These are phyloP conservation scores for Flueggea neowawraea DNA, from an alignment of 441 rosid species.

Conservation along the genomic window DNA sequence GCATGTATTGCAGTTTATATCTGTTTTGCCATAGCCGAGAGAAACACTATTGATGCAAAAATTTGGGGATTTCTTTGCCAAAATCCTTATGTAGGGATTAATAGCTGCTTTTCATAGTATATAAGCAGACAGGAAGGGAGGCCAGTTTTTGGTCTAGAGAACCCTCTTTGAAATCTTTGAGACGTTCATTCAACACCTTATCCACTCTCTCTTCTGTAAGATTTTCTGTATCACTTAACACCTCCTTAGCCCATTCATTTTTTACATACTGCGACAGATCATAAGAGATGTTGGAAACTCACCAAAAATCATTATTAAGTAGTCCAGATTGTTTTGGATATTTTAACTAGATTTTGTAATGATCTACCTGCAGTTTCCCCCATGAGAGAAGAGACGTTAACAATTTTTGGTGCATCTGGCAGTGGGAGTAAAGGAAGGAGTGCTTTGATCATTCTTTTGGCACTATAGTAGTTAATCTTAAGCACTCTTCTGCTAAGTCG, in stretches of 20 bases:
- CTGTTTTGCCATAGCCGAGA: conserved; percentile 19
- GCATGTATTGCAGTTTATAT: conserved; percentile 21
- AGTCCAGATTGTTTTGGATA: too few relatives aligned
- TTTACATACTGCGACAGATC: conserved; percentile 4
- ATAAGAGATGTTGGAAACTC: too few relatives aligned
- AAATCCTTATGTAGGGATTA: conserved; percentile 24
- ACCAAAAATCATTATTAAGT: background rate
- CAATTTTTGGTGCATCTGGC: conserved; percentile 38
- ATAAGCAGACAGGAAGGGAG: too few relatives aligned
- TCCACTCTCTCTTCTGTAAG: conserved; percentile 10
- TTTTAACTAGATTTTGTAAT: background rate
- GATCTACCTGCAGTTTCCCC: conserved; percentile 27
- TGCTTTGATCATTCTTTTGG: conserved; percentile 31
- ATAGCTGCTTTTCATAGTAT: conserved; percentile 22
- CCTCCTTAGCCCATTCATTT: conserved; percentile 20
- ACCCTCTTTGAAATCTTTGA: too few relatives aligned
- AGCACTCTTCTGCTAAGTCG: conserved; percentile 34
- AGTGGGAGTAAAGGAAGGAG: conserved; percentile 36
- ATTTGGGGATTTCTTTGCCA: conserved; percentile 20
- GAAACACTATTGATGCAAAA: conserved; percentile 29
- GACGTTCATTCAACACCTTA: too few relatives aligned
- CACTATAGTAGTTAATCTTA: conserved; percentile 39
- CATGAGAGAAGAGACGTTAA: conserved; percentile 33
- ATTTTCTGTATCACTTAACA: conserved; percentile 19
- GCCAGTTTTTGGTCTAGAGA: too few relatives aligned